Conservation (phyloP, 2,329 filamentous ascomycete genomes). For the Epichloe glyceriae region DNA sequence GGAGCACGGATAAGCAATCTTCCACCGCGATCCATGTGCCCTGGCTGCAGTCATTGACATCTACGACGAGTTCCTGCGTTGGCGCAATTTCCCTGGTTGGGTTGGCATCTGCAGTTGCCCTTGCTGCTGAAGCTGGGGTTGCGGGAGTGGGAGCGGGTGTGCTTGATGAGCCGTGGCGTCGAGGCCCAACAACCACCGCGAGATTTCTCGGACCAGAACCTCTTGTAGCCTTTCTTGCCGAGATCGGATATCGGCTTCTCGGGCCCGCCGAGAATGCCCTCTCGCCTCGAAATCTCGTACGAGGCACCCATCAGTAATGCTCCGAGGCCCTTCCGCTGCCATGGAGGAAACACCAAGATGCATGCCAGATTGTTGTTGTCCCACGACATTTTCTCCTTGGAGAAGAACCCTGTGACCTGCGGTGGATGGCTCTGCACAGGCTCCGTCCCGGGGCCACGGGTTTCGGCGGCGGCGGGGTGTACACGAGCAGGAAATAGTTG, state of each 20-base stretch:
- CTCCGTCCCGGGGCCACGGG: constrained; percentile 6
- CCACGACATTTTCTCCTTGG: constrained; percentile 98
- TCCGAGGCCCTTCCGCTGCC: constrained; percentile 82
- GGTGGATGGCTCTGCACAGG: constrained; percentile 9
- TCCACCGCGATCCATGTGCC: constrained; percentile 76
- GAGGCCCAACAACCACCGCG: constrained; percentile 47
- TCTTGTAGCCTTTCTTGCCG: constrained; percentile 67
- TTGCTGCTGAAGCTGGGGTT: background rate
- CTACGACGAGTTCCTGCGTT: constrained; percentile 36
- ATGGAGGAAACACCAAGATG: constrained; percentile 90
- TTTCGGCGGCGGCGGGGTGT: constrained; percentile 36
- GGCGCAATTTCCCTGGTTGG: background rate
- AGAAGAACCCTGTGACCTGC: constrained; percentile 84
- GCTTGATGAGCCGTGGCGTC: constrained; percentile 19
- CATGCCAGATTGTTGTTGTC: constrained; percentile 97
- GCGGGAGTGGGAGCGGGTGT: background rate
- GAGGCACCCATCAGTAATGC: constrained; percentile 83
- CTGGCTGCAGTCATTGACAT: constrained; percentile 58
- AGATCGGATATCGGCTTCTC: constrained; percentile 87
- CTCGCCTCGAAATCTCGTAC: constrained; percentile 78
- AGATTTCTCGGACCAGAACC: constrained; percentile 80
- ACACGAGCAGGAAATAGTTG: constrained; percentile 84
- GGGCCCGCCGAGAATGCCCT: constrained; percentile 76
- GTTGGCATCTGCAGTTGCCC: background rate
- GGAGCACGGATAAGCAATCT: constrained; percentile 66